Base-by-base conservation (phyloP, 306 rosid genomes). In the Rosa chinensis region DNA sequence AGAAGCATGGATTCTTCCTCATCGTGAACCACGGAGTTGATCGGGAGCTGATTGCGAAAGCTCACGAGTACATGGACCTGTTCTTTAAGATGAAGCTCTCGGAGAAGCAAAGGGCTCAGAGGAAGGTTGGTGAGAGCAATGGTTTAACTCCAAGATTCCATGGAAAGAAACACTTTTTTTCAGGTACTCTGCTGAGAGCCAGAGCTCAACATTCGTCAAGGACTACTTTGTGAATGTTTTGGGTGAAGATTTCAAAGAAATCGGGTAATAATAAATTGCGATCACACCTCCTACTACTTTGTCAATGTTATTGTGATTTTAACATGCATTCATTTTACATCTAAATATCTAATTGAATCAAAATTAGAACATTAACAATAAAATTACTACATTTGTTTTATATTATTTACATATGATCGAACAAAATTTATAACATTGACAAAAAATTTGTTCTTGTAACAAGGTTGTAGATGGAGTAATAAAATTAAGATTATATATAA, bases 161-260 rank as follows among this genome's bases (percentile, higher is more conserved):
- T 94, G 98, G 98, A 94, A 92, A 78, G 97, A 94, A 74, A 94
- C 98, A 0, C 87, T 90, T 63, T 84, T 92, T 81, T 84, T 94
- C 62, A 72, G 81, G 28, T 94, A 87, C 71, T 83, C 61, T n/a
- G 81, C 75, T 66, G 53, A 62, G 0, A 75, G 78, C 28, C 62
- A 66, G 14, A 61, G 74, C 55, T 11, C 40, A 14, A 80, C 69
- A 78, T 48, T 79, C 49, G 92, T 94, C 44, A 83, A 89, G 81
- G 90, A 89, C 18, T 94, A 94, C 80, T 84, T 92, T 66, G 81
- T 77, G 0, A 78, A 83, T 58, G 84, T 80, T 40, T 58, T 92
- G 87, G 98, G 97, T 1, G 88, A 89, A 79, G 94, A 89, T 78
- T 89, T 87, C 82, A 88, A 75, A 16, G 50, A 79, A 35, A 81